Percentiles rank a stretch among this genome's conserved stretches.
phyloP scores from a whole-genome alignment of 2,329 filamentous ascomycete genomes.

The Pseudogymnoascus sp. region DNA sequence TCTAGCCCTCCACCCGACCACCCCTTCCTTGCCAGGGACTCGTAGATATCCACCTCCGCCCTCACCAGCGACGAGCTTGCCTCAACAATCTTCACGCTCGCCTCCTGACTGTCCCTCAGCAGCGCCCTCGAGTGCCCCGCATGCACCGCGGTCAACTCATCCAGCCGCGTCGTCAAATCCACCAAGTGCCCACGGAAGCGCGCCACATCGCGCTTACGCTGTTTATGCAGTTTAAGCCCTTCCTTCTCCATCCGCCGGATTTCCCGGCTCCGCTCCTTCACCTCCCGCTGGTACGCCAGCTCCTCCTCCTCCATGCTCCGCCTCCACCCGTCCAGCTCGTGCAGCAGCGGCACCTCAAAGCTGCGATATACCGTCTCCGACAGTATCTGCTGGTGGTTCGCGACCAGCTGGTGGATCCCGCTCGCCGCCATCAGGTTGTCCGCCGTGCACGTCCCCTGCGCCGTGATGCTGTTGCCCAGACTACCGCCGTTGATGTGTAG shows the following conservation, averaged over 20 bases:
- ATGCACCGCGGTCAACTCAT: slow-evolving; percentile 55
- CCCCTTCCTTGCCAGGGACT: slow-evolving; percentile 58
- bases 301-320: slow-evolving; percentile 58
- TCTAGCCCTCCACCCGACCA: slow-evolving; percentile 62
- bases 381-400: slow-evolving; percentile 64
- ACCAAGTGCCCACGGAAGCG: slow-evolving; percentile 57
- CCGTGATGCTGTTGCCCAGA: slow-evolving; percentile 37
- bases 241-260: slow-evolving; percentile 60
- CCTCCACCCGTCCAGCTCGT: slow-evolving; percentile 61
- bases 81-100: slow-evolving; percentile 54
- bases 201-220: slow-evolving; percentile 53
- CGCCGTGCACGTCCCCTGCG: slow-evolving; percentile 49
- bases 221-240: slow-evolving; percentile 51
- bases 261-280: slow-evolving; percentile 49
- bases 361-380: slow-evolving; percentile 60
- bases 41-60: slow-evolving; percentile 64
- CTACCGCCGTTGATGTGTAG: slow-evolving; percentile 32
- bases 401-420: slow-evolving; percentile 59
- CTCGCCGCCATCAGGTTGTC: slow-evolving; percentile 55
- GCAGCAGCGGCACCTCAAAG: slow-evolving; percentile 62
- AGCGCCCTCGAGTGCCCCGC: slow-evolving; percentile 52
- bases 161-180: slow-evolving; percentile 53
- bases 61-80: slow-evolving; percentile 58
- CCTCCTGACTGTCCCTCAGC: slow-evolving; percentile 57
- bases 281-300: slow-evolving; percentile 49